Evolutionary conservation across 176 grass and related monocot species (phyloP).

Genomic region (Raddia distichophylla): DNA sequence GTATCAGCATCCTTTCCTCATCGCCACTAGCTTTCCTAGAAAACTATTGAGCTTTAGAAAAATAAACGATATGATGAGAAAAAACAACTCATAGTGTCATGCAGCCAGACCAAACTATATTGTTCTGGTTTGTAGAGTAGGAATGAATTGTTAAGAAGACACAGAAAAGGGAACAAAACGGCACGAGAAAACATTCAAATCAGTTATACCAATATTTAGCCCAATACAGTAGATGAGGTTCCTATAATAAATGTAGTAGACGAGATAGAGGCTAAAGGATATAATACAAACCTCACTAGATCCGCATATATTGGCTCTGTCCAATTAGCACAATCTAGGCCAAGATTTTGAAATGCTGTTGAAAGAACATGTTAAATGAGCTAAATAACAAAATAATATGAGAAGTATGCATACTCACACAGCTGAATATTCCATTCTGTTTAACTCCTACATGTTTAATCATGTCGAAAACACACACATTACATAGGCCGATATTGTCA

Average conservation of each 20-base stretch:
- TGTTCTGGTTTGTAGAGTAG: neutral
- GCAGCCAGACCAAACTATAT: slow-evolving; percentile 20
- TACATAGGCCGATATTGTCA: neutral
- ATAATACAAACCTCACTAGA: slow-evolving; percentile 63
- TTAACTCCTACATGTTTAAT: neutral
- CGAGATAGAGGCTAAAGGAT: slow-evolving; percentile 23
- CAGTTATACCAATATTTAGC: slow-evolving; percentile 21
- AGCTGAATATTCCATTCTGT: neutral
- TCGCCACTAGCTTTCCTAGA: slow-evolving; percentile 85
- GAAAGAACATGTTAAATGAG: neutral
- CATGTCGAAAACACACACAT: neutral
- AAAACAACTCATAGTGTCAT: neutral
- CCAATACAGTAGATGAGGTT: slow-evolving; percentile 2
- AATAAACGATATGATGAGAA: slow-evolving; percentile 29
- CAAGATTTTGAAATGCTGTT: slow-evolving; percentile 88
- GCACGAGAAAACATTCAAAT: neutral
- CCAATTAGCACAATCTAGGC: slow-evolving; percentile 97
- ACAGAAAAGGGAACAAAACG: neutral
- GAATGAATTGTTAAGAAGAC: neutral
- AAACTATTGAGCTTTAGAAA: slow-evolving; percentile 41
- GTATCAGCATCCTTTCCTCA: slow-evolving; percentile 79
- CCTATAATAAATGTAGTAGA: neutral
- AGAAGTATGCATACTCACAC: neutral
- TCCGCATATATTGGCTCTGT: slow-evolving; percentile 89
- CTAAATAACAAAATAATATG: slow-evolving; percentile 23